A percentile compares a stretch with the other conserved stretches of the same genome.
Evolutionary conservation across 306 rosid species (phyloP).

Genomic region (Inga laurina): DNA sequence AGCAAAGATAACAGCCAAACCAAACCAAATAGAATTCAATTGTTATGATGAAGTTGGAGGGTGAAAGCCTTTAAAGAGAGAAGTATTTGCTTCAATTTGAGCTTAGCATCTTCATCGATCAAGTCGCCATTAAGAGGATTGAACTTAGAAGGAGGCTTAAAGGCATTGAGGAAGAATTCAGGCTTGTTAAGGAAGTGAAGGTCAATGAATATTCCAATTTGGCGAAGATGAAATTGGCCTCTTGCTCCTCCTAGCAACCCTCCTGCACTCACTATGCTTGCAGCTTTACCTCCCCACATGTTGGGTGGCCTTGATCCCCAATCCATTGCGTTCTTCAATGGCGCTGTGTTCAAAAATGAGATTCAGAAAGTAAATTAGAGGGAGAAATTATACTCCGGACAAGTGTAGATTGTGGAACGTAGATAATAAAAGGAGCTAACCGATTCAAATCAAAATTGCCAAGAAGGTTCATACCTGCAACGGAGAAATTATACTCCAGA

Average conservation of each 20-base stretch:
- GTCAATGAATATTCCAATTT: conserved; percentile 57
- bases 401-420: not conserved
- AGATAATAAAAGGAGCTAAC: not conserved
- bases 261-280: conserved; percentile 24
- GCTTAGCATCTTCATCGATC: conserved; percentile 39
- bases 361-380: not conserved
- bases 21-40: not conserved
- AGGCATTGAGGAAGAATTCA: conserved; percentile 45
- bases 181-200: conserved; percentile 69
- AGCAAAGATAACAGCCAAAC: too few relatives aligned
- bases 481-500: conserved; percentile 77
- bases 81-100: conserved; percentile 41
- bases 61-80: conserved; percentile 44
- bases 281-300: conserved; percentile 62
- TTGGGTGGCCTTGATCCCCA: conserved; percentile 73
- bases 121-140: conserved; percentile 44
- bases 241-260: conserved; percentile 42
- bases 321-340: conserved; percentile 64
- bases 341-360: conserved; percentile 27
- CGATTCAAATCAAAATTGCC: not conserved
- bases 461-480: conserved; percentile 36
- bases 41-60: conserved; percentile 32
- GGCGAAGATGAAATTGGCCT: conserved; percentile 65
- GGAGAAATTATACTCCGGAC: not conserved
- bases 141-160: conserved; percentile 52